Base-by-base conservation (phyloP, 768 basidiomycete genomes). In the Auricularia auricula-judae region DNA sequence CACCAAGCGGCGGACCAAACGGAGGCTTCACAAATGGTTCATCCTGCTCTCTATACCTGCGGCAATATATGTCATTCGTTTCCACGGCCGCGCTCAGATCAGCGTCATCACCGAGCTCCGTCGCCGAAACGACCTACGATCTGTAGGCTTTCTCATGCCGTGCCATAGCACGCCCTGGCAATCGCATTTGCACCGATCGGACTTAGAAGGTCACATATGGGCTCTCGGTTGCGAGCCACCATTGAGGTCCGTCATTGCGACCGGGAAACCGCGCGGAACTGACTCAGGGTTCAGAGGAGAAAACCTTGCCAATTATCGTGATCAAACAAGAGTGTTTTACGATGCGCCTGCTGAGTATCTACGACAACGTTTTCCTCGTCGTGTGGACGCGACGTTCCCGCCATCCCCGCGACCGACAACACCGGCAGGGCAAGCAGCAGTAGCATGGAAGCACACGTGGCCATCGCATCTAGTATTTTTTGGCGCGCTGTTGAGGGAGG, bases 101-200 rank as follows among this genome's bases (percentile, higher is more conserved):
- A 78, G 78, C 54, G 89, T 93, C 34, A 81, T 91, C 72, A 79
- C 83, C 12, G 87, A 85, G 72, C 76, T 97, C 56, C 81, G 85
- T 36, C 71, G 74, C 29, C 75, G 89, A 54, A 71, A 77, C 7
- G 77, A 85, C 21, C 76, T 88, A 33, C 67, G 68, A 4, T 78
- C 81, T 21, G 76, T 96, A 23, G 93, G 91, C 1, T 86, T 93
- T 70, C 75, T 98, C 23, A 95, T 93, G 91, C 96, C 97, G 10
- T 99, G 97, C 67, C 96, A 99, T 76, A 97, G 95, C 23, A 92
- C 91, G 1, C 96, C 96, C 4, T 93, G 91, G 77, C 89, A 92
- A 71, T 86, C 93, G 1, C 88, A 93, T 73, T 72, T 98, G 7
- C 97, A 98, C 72, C 79, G 84, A 21, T 76, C 78, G 33, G 81